Evolutionary conservation across 345 rosid genomes (phyloP).

Genomic region (Linum tenue): DNA sequence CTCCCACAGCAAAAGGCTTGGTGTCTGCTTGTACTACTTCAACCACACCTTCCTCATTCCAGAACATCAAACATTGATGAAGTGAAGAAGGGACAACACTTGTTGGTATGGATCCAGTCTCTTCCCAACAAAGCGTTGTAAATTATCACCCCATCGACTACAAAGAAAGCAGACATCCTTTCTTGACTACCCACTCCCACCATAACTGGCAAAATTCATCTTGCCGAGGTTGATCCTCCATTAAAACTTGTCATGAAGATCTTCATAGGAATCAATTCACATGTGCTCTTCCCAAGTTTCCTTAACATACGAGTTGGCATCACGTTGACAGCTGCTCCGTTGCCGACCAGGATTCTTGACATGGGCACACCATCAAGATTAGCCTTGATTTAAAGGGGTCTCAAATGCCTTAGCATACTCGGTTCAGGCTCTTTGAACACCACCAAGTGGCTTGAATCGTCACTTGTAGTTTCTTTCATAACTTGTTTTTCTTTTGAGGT

Average conservation of each 20-base stretch:
- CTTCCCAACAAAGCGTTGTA: not conserved
- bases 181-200: not conserved
- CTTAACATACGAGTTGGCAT: not conserved
- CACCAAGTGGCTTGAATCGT: not conserved
- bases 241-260: not conserved
- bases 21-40: not conserved
- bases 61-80: not conserved
- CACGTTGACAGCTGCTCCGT: not conserved
- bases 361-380: not conserved
- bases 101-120: constrained; percentile 5
- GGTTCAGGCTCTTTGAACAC: not conserved
- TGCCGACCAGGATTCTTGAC: not conserved
- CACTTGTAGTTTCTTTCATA: not conserved
- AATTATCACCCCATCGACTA: not conserved
- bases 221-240: not conserved
- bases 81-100: constrained; percentile 5
- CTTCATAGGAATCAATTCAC: not conserved
- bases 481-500: not conserved
- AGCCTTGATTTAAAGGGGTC: not conserved
- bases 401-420: not conserved
- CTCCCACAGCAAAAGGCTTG: not conserved
- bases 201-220: not conserved
- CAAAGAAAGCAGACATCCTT: not conserved
- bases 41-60: not conserved
- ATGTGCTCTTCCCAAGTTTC: not conserved